Evolutionary conservation across 148 eudicot species (phyloP).

Genomic region (Rhododendron henanense): DNA sequence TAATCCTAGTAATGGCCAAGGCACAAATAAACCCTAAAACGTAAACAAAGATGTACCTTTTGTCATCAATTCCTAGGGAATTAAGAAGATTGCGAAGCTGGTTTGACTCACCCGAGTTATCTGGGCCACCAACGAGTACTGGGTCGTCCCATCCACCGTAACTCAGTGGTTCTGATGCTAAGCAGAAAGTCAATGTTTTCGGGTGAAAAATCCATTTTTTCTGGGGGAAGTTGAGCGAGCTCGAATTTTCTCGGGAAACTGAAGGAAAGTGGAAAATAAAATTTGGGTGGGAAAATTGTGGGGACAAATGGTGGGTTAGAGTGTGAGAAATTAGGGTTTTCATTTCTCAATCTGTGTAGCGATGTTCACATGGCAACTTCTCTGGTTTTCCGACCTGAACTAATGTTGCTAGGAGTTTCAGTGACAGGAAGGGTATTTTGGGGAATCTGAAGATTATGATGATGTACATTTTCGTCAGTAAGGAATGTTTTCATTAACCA

Average conservation of each 20-base stretch:
- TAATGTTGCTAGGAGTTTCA: not conserved
- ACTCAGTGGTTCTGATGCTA: constrained; percentile 28
- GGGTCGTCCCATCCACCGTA: constrained; percentile 79
- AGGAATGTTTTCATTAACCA: no score
- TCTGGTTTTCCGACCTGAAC: not conserved
- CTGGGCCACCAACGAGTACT: constrained; percentile 30
- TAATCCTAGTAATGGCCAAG: constrained; percentile 79
- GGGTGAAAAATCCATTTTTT: constrained; percentile 18
- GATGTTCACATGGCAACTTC: not conserved
- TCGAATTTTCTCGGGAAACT: constrained; percentile 12
- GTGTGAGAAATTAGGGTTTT: constrained; percentile 37
- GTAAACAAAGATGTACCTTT: constrained; percentile 63
- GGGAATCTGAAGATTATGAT: not conserved
- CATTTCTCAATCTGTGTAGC: constrained; percentile 23
- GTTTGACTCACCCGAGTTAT: constrained; percentile 55
- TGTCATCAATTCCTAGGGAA: constrained; percentile 64
- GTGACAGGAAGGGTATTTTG: not conserved
- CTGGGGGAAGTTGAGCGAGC: constrained; percentile 16
- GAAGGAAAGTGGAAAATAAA: constrained; percentile 21
- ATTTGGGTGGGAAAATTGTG: constrained; percentile 19
- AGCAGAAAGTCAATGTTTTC: constrained; percentile 20
- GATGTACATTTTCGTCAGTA: not conserved
- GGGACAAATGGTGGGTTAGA: constrained; percentile 6
- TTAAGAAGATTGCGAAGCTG: constrained; percentile 39
- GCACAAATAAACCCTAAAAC: constrained; percentile 82